phyloP scores from a whole-genome alignment of 441 rosid species.

The Omphalea diandra region DNA sequence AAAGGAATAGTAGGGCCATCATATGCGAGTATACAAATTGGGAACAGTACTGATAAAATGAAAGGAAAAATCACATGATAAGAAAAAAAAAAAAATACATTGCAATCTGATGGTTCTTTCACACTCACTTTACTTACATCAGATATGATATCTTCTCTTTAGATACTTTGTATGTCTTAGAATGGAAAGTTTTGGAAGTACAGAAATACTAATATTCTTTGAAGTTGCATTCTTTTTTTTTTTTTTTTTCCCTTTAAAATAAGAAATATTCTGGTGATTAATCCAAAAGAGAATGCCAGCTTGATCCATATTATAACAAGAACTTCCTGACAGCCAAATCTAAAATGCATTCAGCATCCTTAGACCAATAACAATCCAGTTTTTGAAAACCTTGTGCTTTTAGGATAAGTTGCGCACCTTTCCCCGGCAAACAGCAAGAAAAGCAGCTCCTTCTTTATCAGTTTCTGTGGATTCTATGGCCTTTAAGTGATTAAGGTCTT shows the following conservation, averaged over 20 bases:
- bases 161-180: too few species aligned
- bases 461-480: conserved; percentile 38
- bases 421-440: conserved; percentile 96
- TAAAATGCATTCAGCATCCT: not conserved
- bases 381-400: not conserved
- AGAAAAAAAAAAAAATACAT: conserved; percentile 1
- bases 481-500: conserved; percentile 33
- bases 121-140: too few species aligned
- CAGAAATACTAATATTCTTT: too few species aligned
- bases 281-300: not conserved
- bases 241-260: too few species aligned
- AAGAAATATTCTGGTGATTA: not conserved
- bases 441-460: conserved; percentile 73
- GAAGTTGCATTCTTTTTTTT: too few species aligned
- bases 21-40: not conserved
- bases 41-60: not conserved
- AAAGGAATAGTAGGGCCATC: not conserved
- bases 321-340: not conserved
- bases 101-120: too few species aligned
- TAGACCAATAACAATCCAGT: not conserved
- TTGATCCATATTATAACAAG: not conserved
- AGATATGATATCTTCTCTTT: too few species aligned
- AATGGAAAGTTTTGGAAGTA: too few species aligned
- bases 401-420: conserved; percentile 47
- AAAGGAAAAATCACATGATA: not conserved